Conservation (phyloP, 768 basidiomycete genomes). For the Russula griseocarnosa region DNA sequence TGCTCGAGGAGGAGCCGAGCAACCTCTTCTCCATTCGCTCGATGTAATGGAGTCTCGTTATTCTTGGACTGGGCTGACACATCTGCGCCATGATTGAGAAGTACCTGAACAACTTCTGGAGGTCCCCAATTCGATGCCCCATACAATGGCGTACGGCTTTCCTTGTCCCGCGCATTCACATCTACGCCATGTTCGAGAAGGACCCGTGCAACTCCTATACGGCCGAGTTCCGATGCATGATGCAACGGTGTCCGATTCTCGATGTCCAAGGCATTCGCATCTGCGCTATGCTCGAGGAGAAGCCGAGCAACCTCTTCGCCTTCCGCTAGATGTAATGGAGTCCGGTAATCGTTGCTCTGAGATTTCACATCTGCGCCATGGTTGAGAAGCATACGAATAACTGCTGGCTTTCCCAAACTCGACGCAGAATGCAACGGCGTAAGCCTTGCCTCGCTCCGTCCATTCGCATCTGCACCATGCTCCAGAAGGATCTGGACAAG, state of each 20-base stretch:
- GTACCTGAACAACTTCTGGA: too few relatives aligned
- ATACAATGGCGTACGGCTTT: too few relatives aligned
- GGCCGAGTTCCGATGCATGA: background rate
- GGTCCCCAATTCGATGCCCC: too few relatives aligned
- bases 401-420: background rate
- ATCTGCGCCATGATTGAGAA: too few relatives aligned
- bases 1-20: too few relatives aligned
- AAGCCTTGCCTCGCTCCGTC: accelerated
- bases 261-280: background rate
- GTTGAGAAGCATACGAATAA: background rate
- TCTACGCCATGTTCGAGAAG: background rate
- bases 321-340: background rate
- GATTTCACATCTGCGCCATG: background rate
- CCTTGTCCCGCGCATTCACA: too few relatives aligned
- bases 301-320: background rate
- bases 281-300: background rate
- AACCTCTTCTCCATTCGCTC: too few relatives aligned
- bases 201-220: background rate
- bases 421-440: background rate
- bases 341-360: accelerated
- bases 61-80: too few relatives aligned
- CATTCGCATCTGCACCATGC: background rate
- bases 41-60: too few relatives aligned
- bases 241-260: background rate
- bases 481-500: background rate